Evolutionary conservation across 2,329 filamentous ascomycete genomes (phyloP).

Genomic region (Aureobasidium zeae): DNA sequence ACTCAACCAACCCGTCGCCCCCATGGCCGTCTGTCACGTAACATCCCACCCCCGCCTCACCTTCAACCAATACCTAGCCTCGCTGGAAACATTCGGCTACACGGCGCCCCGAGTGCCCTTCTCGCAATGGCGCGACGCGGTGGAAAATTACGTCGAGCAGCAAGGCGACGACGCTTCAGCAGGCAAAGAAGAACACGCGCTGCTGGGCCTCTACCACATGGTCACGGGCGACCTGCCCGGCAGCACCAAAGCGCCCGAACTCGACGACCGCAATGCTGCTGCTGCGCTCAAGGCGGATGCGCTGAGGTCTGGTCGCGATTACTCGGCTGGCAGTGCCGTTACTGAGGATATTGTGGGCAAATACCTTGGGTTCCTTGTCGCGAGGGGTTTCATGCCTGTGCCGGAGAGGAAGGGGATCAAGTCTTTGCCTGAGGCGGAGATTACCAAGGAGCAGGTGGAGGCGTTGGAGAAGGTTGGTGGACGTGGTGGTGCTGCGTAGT

Average conservation of each 20-base stretch:
- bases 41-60: slow-evolving; percentile 70
- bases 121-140: slow-evolving; percentile 55
- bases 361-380: slow-evolving; percentile 55
- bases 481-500: slow-evolving; percentile 32
- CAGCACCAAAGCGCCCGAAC: slow-evolving; percentile 61
- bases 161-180: too few relatives aligned
- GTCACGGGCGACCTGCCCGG: slow-evolving; percentile 60
- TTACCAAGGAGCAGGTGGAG: slow-evolving; percentile 40
- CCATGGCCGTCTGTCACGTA: slow-evolving; percentile 61
- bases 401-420: slow-evolving; percentile 29
- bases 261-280: slow-evolving; percentile 63
- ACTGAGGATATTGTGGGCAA: slow-evolving; percentile 51
- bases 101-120: slow-evolving; percentile 58
- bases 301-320: slow-evolving; percentile 49
- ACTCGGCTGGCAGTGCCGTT: slow-evolving; percentile 48
- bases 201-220: slow-evolving; percentile 68
- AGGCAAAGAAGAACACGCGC: slow-evolving; percentile 60
- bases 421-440: slow-evolving; percentile 36
- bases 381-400: slow-evolving; percentile 51
- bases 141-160: slow-evolving; percentile 59
- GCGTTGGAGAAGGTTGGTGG: slow-evolving; percentile 46
- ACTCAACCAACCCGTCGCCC: slow-evolving; percentile 50
- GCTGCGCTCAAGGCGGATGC: slow-evolving; percentile 55
- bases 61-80: slow-evolving; percentile 67
- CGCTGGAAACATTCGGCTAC: slow-evolving; percentile 66